Evolutionary conservation across 352 stramenopile genomes (phyloP).

Genomic region (Pythium periplocum): DNA sequence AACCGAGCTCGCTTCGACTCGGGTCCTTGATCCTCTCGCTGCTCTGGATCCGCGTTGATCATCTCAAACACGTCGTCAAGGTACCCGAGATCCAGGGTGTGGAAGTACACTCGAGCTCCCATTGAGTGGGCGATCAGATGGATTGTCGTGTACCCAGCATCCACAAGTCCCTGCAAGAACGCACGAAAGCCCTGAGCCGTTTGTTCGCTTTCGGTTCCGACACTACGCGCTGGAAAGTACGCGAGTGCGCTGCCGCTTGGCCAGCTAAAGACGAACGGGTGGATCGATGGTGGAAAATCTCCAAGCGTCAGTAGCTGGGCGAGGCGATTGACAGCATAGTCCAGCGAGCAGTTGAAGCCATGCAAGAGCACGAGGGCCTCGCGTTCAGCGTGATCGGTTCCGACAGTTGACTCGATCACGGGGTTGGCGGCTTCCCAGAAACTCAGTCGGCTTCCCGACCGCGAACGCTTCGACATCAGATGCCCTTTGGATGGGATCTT

Average conservation of each 20-base stretch:
- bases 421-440: slow-evolving; percentile 19
- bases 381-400: background rate
- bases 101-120: slow-evolving; percentile 32
- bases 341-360: slow-evolving; percentile 64
- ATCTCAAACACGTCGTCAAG: slow-evolving; percentile 23
- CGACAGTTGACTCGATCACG: slow-evolving; percentile 3
- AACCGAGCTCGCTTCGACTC: slow-evolving; percentile 1
- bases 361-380: slow-evolving; percentile 64
- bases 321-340: slow-evolving; percentile 57
- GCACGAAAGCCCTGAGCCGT: slow-evolving; percentile 23
- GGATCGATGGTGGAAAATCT: slow-evolving; percentile 59
- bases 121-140: slow-evolving; percentile 36
- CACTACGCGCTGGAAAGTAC: slow-evolving; percentile 33
- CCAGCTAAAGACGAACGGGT: slow-evolving; percentile 76
- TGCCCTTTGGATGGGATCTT: slow-evolving; percentile 6
- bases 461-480: slow-evolving; percentile 1
- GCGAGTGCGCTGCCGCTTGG: slow-evolving; percentile 49
- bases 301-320: slow-evolving; percentile 57
- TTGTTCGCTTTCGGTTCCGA: slow-evolving; percentile 22
- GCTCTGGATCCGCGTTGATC: background rate
- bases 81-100: slow-evolving; percentile 10
- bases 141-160: slow-evolving; percentile 32
- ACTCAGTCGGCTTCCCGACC: slow-evolving; percentile 15
- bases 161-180: slow-evolving; percentile 25
- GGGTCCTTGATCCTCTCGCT: background rate